A percentile compares a stretch with the other conserved stretches of the same genome.
Conservation (phyloP, 208 protist genomes). For the Leishmania tarentolae region DNA sequence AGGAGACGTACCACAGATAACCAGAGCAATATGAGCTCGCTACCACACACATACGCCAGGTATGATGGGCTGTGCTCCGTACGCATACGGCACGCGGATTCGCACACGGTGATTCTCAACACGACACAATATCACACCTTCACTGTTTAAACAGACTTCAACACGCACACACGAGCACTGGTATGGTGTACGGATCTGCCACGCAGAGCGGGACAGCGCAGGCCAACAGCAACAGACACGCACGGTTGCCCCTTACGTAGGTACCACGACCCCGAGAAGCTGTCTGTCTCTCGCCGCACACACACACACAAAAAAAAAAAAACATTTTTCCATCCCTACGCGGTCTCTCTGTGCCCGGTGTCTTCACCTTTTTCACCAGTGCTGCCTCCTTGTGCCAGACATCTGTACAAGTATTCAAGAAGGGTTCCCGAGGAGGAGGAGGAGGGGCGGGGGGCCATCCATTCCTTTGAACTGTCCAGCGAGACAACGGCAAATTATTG, state of each 20-base stretch:
- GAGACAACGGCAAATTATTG: neutral
- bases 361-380: neutral
- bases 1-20: neutral
- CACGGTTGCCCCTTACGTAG: too few species aligned
- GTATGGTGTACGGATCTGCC: too few species aligned
- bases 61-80: neutral
- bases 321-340: neutral
- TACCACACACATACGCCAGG: neutral
- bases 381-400: neutral
- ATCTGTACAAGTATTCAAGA: neutral
- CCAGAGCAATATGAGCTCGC: neutral
- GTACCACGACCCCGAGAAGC: neutral
- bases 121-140: neutral
- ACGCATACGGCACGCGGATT: neutral
- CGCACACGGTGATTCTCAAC: neutral
- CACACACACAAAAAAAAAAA: too few species aligned
- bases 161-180: neutral
- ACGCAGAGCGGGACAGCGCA: too few species aligned
- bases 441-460: too few species aligned
- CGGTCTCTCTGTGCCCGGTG: neutral
- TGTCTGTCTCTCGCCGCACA: neutral
- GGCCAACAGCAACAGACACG: too few species aligned
- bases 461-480: neutral
- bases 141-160: neutral
- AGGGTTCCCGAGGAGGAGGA: neutral